Percentiles rank a stretch among this genome's conserved stretches.
phyloP scores from a whole-genome alignment of 441 rosid genomes.

The Gossypium davidsonii region DNA sequence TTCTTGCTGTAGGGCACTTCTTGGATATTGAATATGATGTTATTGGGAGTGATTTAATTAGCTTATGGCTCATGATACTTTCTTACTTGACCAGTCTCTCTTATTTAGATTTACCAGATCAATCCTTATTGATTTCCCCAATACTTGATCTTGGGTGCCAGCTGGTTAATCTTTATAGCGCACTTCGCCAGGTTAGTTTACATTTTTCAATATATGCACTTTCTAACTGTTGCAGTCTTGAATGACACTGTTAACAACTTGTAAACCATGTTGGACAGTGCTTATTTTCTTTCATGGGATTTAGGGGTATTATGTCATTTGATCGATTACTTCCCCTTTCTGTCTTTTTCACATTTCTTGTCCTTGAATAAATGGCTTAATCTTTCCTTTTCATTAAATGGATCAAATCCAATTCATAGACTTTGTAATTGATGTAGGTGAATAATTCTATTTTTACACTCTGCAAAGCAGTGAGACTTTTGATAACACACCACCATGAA shows the following conservation, averaged over 20 bases:
- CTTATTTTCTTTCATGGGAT: neutral
- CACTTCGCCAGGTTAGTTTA: conserved; percentile 87
- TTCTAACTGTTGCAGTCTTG: neutral
- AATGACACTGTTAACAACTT: neutral
- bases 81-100: conserved; percentile 45
- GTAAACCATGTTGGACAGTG: neutral
- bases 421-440: conserved; percentile 49
- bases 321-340: conserved; percentile 12
- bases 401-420: conserved; percentile 4
- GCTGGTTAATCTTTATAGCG: conserved; percentile 70
- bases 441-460: conserved; percentile 54
- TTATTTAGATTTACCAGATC: conserved; percentile 30
- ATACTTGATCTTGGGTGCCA: conserved; percentile 58
- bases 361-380: neutral
- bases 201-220: neutral
- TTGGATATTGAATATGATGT: conserved; percentile 83
- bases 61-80: conserved; percentile 63
- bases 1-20: conserved; percentile 48
- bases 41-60: conserved; percentile 54
- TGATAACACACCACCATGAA: conserved; percentile 27
- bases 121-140: conserved; percentile 35
- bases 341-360: conserved; percentile 5
- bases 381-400: neutral
- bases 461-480: conserved; percentile 64
- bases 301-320: conserved; percentile 7